A percentile compares a stretch with the other conserved stretches of the same genome.
phyloP scores from a whole-genome alignment of 177 flowering plant species.

The Vitis hybrid region DNA sequence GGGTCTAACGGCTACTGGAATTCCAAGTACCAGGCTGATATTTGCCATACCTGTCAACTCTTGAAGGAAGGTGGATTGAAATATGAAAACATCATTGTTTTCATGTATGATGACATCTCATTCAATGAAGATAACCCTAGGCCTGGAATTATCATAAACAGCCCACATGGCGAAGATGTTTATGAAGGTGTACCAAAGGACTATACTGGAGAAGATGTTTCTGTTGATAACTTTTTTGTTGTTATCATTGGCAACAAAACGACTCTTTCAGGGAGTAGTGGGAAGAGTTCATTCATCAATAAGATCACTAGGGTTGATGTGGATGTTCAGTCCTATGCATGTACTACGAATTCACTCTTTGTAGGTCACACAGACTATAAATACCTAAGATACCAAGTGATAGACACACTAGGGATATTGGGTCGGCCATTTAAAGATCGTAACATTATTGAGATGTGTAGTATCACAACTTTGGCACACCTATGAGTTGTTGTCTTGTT shows the following conservation, averaged over 20 bases:
- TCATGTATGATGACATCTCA: slow-evolving; percentile 98
- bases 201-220: slow-evolving; percentile 75
- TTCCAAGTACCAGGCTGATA: slow-evolving; percentile 93
- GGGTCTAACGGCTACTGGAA: slow-evolving; percentile 87
- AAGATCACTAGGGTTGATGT: slow-evolving; percentile 74
- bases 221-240: slow-evolving; percentile 68
- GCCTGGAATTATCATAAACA: slow-evolving; percentile 82
- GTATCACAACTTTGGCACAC: too few species aligned
- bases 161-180: slow-evolving; percentile 78
- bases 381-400: slow-evolving; percentile 19
- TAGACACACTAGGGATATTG: too few species aligned
- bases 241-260: slow-evolving; percentile 79
- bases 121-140: slow-evolving; percentile 71
- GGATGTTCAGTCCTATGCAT: slow-evolving; percentile 71
- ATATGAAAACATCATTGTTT: slow-evolving; percentile 90
- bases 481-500: too few species aligned
- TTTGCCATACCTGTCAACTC: slow-evolving; percentile 93
- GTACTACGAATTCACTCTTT: slow-evolving; percentile 72
- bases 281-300: slow-evolving; percentile 74
- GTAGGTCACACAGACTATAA: slow-evolving; percentile 75
- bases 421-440: too few species aligned
- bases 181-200: slow-evolving; percentile 96
- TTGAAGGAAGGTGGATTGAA: slow-evolving; percentile 82
- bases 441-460: too few species aligned
- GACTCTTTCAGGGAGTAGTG: slow-evolving; percentile 82